Evolutionary conservation across 2,329 filamentous ascomycete genomes (phyloP), one percentile per base, ranked within the genome.

Genomic region (Botrytis porri): DNA sequence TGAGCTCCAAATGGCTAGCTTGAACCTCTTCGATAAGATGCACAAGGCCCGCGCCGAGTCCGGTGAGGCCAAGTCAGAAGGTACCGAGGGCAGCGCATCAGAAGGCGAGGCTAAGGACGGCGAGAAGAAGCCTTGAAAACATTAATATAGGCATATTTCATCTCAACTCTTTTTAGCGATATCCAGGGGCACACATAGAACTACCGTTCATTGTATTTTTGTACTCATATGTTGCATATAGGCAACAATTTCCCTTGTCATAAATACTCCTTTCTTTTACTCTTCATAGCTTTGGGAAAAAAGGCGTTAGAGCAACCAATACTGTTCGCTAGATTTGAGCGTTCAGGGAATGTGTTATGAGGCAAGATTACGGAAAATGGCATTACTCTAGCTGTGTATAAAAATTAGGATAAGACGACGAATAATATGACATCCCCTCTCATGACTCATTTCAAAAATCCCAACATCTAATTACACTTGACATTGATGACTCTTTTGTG

Each of bases 21-120:
- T 99, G 85, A 97, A 93, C 86, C 91, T 98, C 81, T 98, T 99
- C 84, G 96, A 98, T 88, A 98, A 98, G 92, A 97, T 99, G 93
- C 95, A 99, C 93, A 97, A 97, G 89, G 94, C 95, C 79, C 92
- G 93, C 80, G 83, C 85, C 79, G 92, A 95, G 86, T 87, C 86
- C 79, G 83, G 86, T 81, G 84, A 88, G 82, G 84, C 88, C 81
- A 69, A 72, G 41, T 79, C 78, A 83, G 80, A 82, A 85, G 80
- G 84, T 86, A 75, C 81, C 85, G 84, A 83, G 75, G 77, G 76
- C 18, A 77, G 75, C 65, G 65, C 79, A 70, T 62, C 78, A 72
- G 90, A 93, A 82, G 90, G 87, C 77, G 90, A 94, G 86, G 93
- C 93, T 88, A 94, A 94, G 89, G 84, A 81, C 70, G 78, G 81